These are phyloP conservation scores for Aquilaria malaccensis DNA, from an alignment of 345 rosid species.

Conservation along the genomic window DNA sequence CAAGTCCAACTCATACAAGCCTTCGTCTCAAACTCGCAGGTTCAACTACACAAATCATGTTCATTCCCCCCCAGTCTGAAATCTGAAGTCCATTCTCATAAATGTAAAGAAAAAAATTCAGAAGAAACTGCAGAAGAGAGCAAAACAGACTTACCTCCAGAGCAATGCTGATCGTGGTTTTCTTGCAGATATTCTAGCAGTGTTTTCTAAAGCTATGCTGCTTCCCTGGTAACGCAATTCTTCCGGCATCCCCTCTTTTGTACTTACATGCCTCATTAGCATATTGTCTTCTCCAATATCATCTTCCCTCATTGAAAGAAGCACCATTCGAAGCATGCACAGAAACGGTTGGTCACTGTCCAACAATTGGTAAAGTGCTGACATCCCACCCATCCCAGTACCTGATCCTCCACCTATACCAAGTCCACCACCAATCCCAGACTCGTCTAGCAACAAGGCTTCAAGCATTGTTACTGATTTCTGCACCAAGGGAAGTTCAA, in stretches of 20 bases:
- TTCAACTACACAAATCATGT: too few species aligned
- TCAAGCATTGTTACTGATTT: slow-evolving; percentile 97
- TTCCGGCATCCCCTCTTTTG: slow-evolving; percentile 44
- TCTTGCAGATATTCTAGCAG: slow-evolving; percentile 46
- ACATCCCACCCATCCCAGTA: slow-evolving; percentile 99
- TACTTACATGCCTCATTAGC: slow-evolving; percentile 53
- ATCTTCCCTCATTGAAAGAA: slow-evolving; percentile 96
- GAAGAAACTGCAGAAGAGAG: too few species aligned
- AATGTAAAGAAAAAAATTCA: too few species aligned
- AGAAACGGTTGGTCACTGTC: slow-evolving; percentile 99
- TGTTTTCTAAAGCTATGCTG: slow-evolving; percentile 37
- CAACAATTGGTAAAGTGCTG: slow-evolving; percentile 85
- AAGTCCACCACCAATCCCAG: slow-evolving; percentile 99
- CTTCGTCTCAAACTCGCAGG: too few species aligned
- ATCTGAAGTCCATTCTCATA: too few species aligned
- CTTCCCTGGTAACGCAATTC: slow-evolving; percentile 38
- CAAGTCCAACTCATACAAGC: too few species aligned
- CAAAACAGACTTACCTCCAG: slow-evolving; percentile 64
- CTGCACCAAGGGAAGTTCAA: slow-evolving; percentile 88
- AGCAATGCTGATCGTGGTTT: slow-evolving; percentile 66
- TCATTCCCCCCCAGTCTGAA: too few species aligned
- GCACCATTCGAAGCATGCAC: slow-evolving; percentile 99
- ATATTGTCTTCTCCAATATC: slow-evolving; percentile 71
- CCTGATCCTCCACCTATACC: slow-evolving; percentile 99
- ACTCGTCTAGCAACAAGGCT: slow-evolving; percentile 88